Evolutionary conservation across 805 yeast genomes (phyloP).

Genomic region (Teunomyces aglyptinius): DNA sequence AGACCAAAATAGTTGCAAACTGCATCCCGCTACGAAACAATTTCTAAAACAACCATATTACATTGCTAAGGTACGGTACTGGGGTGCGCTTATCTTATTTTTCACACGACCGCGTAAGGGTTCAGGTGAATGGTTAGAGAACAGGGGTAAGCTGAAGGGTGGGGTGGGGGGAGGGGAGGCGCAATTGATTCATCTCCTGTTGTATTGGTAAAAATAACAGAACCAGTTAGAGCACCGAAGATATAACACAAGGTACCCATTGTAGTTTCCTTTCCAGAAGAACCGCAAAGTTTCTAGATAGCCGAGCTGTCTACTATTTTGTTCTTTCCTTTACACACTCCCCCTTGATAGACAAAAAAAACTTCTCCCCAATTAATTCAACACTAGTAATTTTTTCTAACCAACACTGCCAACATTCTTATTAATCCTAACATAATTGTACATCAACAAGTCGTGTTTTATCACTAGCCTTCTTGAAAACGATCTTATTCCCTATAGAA

Average conservation of each 20-base stretch:
- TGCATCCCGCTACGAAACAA: too few species aligned
- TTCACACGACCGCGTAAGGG: conserved; percentile 3
- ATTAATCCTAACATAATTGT: neutral
- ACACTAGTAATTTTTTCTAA: conserved; percentile 1
- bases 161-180: neutral
- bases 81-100: conserved; percentile 1
- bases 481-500: neutral
- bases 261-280: neutral
- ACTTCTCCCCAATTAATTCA: conserved; percentile 2
- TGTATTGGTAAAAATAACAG: neutral
- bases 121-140: neutral
- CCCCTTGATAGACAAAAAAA: conserved; percentile 5
- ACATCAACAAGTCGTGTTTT: neutral
- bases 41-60: too few species aligned
- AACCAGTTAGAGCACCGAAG: neutral
- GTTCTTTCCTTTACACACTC: conserved; percentile 1
- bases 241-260: neutral
- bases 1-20: too few species aligned
- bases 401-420: neutral
- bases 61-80: neutral
- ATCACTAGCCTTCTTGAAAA: neutral
- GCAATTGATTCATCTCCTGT: neutral
- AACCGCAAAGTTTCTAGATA: neutral
- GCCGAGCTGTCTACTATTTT: neutral
- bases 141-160: neutral